Evolutionary conservation across 1,284 basidiomycete genomes (phyloP).

Genomic region (Pyrrhoderma lamaoense): DNA sequence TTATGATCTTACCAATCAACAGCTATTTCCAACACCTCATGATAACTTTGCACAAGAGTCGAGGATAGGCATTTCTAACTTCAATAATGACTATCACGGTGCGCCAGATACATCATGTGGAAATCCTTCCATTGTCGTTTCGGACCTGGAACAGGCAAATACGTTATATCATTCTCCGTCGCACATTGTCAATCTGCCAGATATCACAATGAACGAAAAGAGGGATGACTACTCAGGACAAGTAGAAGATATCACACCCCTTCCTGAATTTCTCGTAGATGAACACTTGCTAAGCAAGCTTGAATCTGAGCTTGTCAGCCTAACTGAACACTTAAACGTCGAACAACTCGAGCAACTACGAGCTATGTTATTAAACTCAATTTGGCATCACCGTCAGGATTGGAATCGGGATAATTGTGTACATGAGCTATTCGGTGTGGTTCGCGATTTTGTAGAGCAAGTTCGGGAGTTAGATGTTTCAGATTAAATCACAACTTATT

Average conservation of each 20-base stretch:
- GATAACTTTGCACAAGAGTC: not conserved
- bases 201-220: slow-evolving; percentile 17
- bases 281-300: slow-evolving; percentile 41
- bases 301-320: slow-evolving; percentile 37
- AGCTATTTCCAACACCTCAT: not conserved
- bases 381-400: slow-evolving; percentile 75
- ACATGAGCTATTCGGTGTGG: slow-evolving; percentile 45
- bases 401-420: slow-evolving; percentile 79
- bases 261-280: slow-evolving; percentile 62
- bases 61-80: not conserved
- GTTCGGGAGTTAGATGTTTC: slow-evolving; percentile 26
- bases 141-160: not conserved
- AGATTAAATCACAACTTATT: no score
- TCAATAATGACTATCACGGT: not conserved
- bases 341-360: slow-evolving; percentile 94
- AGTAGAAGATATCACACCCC: slow-evolving; percentile 45
- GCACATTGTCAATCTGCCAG: slow-evolving; percentile 36
- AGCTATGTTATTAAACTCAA: slow-evolving; percentile 68
- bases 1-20: not conserved
- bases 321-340: slow-evolving; percentile 58
- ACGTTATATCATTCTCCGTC: not conserved
- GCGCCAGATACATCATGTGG: not conserved
- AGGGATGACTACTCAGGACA: not conserved
- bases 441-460: slow-evolving; percentile 56
- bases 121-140: not conserved